Evolutionary conservation across 2,329 filamentous ascomycete species (phyloP), one percentile per base, ranked within the genome.

Genomic region (Colletotrichum coccodes): DNA sequence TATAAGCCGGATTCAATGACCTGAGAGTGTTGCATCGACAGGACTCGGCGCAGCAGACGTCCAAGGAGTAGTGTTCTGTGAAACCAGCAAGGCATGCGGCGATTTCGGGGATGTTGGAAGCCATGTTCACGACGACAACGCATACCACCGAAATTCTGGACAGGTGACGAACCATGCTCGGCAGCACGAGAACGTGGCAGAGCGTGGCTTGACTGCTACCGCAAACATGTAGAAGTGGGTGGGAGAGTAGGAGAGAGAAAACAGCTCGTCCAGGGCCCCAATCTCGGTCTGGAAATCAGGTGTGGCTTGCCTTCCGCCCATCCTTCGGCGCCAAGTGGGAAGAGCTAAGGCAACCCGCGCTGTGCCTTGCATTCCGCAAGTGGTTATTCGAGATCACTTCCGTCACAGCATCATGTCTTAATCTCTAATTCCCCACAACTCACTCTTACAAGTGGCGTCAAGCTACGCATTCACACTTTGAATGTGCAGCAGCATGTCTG

Each of bases 361-460:
- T 56, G 66, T 68, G 66, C 66, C 62, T 69, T 56, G 30, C 56
- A 69, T 69, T 69, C 49, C 62, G 62, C 66, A 69, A 69, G 60
- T 62, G 21, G 61, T 26, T 49, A 46, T 59, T 18, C 28, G 42
- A 54, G 54, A 56, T 62, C 47, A 60, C 53, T 60, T 66, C 61
- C 34, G 40, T 21, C 21, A 28, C 14, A 49, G 26, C 18, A 56
- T 49, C 53, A 14, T 54, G 44, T 65, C 21, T 26, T 36, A 34
- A 34, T 34, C 11, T n/a, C 34, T 12, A 53, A 49, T n/a, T 26
- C 54, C 60, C 47, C 54, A 12, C 61, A 59, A 50, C 61, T 60
- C 34, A 54, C 32, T 49, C 32, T 44, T n/a, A 23, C 14, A 8
- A 11, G 34, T 57, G 62, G 66, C 66, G 66, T 57, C 21, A 32